Conservation (phyloP, 306 rosid genomes). For the Pachyrhizus erosus region DNA sequence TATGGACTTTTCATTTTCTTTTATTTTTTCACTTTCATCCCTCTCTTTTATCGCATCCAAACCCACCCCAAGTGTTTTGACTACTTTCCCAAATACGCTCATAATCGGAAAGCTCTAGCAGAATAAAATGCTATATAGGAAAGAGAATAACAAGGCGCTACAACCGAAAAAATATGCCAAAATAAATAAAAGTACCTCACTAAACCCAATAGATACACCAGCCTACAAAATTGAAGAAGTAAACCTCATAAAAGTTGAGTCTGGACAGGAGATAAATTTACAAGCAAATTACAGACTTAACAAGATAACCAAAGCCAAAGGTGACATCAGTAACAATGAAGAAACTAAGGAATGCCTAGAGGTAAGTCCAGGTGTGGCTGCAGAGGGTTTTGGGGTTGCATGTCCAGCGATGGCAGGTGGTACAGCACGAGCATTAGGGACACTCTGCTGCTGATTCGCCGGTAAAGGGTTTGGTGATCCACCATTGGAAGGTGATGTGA, state of each 20-base stretch:
- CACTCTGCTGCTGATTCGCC: conserved; percentile 55
- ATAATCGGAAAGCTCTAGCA: neutral
- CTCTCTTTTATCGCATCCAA: no score
- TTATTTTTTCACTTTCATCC: no score
- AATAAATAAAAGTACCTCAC: neutral
- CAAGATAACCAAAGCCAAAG: conserved; percentile 35
- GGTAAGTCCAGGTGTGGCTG: conserved; percentile 35
- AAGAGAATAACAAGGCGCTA: neutral
- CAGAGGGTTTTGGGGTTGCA: conserved; percentile 47
- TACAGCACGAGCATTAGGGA: conserved; percentile 45
- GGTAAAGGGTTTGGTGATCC: conserved; percentile 59
- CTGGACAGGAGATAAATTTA: conserved; percentile 40
- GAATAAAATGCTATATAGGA: neutral
- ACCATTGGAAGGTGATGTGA: conserved; percentile 46
- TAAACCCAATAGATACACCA: conserved; percentile 41
- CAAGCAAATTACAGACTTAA: conserved; percentile 39
- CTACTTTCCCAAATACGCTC: neutral
- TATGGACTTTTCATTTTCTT: no score
- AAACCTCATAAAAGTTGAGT: neutral
- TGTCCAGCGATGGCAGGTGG: conserved; percentile 57
- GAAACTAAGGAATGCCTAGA: conserved; percentile 33
- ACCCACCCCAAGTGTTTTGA: no score
- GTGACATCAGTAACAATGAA: conserved; percentile 29
- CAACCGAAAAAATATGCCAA: neutral
- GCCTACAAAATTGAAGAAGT: conserved; percentile 20